Base-by-base conservation (phyloP, 2,329 filamentous ascomycete genomes). In the Fusarium agapanthi region DNA sequence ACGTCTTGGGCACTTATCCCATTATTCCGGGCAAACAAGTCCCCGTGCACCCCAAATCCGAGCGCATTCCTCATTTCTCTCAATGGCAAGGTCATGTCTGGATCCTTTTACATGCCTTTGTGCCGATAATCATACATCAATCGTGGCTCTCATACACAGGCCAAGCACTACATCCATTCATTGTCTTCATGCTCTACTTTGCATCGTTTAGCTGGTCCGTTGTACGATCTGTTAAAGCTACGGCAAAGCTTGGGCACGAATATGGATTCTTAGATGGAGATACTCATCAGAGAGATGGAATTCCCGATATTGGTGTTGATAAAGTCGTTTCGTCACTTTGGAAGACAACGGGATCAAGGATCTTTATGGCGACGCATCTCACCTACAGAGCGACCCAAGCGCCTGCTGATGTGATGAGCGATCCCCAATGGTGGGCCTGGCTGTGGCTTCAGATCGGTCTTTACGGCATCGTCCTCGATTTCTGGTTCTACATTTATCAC, bases 401-500 rank as follows among this genome's bases (percentile, higher is more conserved):
- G 3, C 69, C 69, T 13, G n/a, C 20, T 57, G 61, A 48, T 24
- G 34, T 30, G 3, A 63, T 65, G 58, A 65, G 58, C 14, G 22
- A 45, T 2, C 35, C 26, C 16, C 57, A 34, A 7, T 66, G 50
- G 32, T 41, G 44, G 54, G 40, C 54, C 15, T 67, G 62, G 69
- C 35, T 72, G 3, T 72, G 45, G 32, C 22, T 72, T 2, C 57
- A 72, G 14, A 72, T 72, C 7, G 69, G 69, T 20, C 47, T 72
- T 3, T 72, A 72, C 5, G 67, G 67, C 7, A 67, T 72, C 7
- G 45, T 72, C 12, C 67, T 72, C 7, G 69, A 72, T 51, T 72
- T 72, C 24, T 72, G 69, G 69, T 72, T 72, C 26, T 72, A 72
- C 28, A 35, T 71, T 0, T 72, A 72, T 34, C 69, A 72, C 26